Percentiles rank a stretch among this genome's conserved stretches.
phyloP scores from a whole-genome alignment of 352 stramenopile species.

The Aphanomyces stellatus region DNA sequence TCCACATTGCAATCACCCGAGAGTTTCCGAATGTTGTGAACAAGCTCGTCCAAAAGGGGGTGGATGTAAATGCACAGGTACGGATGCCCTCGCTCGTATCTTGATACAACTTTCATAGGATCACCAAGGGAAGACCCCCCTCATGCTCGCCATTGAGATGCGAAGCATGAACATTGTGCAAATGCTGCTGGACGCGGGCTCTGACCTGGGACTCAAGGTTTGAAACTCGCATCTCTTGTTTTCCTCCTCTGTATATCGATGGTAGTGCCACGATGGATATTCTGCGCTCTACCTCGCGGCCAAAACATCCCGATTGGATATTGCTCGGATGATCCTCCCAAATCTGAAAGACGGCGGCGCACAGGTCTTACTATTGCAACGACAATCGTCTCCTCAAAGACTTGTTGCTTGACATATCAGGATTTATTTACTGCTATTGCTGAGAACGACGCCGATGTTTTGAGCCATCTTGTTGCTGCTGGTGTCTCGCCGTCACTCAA shows the following conservation, averaged over 20 bases:
- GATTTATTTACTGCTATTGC: not conserved
- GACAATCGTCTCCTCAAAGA: not conserved
- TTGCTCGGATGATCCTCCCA: not conserved
- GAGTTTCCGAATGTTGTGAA: not conserved
- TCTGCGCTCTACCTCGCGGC: conserved; percentile 12
- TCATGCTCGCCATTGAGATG: conserved; percentile 8
- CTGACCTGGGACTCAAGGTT: conserved; percentile 8
- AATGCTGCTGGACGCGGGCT: not conserved
- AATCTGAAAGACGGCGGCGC: conserved; percentile 2
- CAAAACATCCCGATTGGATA: not conserved
- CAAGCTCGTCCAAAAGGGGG: not conserved
- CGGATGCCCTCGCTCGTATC: not conserved
- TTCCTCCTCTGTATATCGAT: not conserved
- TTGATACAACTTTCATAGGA: too few species aligned
- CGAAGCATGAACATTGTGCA: conserved; percentile 1
- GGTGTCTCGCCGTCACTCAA: not conserved
- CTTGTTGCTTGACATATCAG: not conserved
- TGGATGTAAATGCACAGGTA: conserved; percentile 8
- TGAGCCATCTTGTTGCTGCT: not conserved
- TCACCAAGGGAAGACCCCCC: conserved; percentile 3
- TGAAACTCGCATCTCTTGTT: not conserved
- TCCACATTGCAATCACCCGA: conserved; percentile 5
- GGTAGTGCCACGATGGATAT: conserved; percentile 2
- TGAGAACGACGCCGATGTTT: not conserved
- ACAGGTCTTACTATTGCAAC: not conserved